These are phyloP conservation scores for Paradendryphiella salina DNA, from an alignment of 2,329 filamentous ascomycete genomes.

Conservation along the genomic window DNA sequence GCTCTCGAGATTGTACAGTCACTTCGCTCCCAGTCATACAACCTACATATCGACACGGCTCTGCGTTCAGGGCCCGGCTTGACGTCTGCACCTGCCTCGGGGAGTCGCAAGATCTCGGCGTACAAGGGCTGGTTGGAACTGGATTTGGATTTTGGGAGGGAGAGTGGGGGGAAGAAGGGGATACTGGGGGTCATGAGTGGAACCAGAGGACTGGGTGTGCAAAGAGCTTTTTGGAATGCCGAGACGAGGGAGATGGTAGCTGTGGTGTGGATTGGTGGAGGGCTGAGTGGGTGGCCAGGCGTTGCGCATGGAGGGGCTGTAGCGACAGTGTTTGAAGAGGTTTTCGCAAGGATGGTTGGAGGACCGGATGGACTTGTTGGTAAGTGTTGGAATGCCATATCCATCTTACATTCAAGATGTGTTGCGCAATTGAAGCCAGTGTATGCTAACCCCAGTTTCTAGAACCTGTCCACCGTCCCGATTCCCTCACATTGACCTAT, in stretches of 20 bases:
- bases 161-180: constrained; percentile 25
- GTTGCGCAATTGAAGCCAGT: too few relatives aligned
- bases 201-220: constrained; percentile 50
- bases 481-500: constrained; percentile 60
- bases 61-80: constrained; percentile 21
- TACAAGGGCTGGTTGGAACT: constrained; percentile 39
- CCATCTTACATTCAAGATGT: background rate
- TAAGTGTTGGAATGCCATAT: constrained; percentile 16
- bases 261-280: constrained; percentile 70
- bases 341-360: constrained; percentile 66
- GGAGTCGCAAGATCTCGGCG: constrained; percentile 14
- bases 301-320: constrained; percentile 72
- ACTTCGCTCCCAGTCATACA: constrained; percentile 35
- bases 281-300: constrained; percentile 69
- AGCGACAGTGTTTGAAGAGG: constrained; percentile 71
- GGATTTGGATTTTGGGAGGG: constrained; percentile 30
- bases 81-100: background rate
- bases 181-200: constrained; percentile 43
- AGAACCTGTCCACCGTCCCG: constrained; percentile 40
- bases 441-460: background rate
- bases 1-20: constrained; percentile 39
- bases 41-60: constrained; percentile 30
- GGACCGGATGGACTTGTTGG: constrained; percentile 48
- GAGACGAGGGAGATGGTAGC: constrained; percentile 61
- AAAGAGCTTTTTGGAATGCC: constrained; percentile 67